Base-by-base conservation (phyloP, 2,329 filamentous ascomycete species). In the Dothistroma septosporum region DNA sequence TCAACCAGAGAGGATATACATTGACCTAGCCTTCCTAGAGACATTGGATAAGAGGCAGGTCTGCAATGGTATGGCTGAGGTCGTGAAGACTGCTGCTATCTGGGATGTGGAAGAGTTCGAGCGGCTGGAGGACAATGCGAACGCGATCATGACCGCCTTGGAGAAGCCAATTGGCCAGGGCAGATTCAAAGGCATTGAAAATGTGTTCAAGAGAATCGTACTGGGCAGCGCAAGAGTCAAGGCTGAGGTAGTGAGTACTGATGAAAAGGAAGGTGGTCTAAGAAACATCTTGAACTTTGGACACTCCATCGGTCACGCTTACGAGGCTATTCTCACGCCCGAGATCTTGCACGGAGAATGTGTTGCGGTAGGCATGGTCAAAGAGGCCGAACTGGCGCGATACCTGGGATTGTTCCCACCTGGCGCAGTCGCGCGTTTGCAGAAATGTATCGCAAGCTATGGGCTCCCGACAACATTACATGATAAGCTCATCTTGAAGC, bases 41-140 rank as follows among this genome's bases (percentile, higher is more conserved):
- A 96, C 92, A 0, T 81, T 99, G 21, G 92, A 93, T 0, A 87
- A 88, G 66, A 84, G 94, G 67, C 93, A 99, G 77, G 93, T 99
- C 72, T 92, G 97, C 77, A 99, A 99, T 75, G 94, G 94, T 63
- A 97, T 99, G 93, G 94, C 93, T 28, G 94, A 99, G 79, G 93
- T 99, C 32, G 66, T 72, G 47, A 74, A 83, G 84, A 99, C 94
- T 3, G 94, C 94, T 2, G 94, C 94, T 57, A 97, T 99, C 69
- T 97, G 93, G 85, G 86, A 96, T 70, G 91, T 95, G 76, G 78
- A 82, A 10, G 93, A 97, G 72, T 99, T 99, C 73, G 83, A 87
- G 48, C 79, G 88, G 12, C 81, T 99, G 19, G 94, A 99, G 74
- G 82, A 89, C 67, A 91, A 94, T 69, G 92, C 92, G 1, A 79